Conservation (phyloP, 2,329 filamentous ascomycete species). For the Pestalotiopsis fici region DNA sequence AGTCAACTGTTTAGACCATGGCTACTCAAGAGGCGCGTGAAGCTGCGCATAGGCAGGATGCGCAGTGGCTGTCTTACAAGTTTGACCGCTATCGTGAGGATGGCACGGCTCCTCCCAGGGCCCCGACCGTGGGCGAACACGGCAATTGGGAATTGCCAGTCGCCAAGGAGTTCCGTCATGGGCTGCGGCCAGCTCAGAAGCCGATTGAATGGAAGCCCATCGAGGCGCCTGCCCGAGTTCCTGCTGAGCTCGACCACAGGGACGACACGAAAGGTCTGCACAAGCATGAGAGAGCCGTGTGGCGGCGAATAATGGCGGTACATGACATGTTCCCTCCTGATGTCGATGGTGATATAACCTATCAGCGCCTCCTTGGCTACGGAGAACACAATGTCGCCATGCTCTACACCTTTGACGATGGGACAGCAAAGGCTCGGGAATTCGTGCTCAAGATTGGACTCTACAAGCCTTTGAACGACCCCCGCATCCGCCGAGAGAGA, state of each 20-base stretch:
- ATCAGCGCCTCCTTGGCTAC: neutral
- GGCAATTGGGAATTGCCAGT: neutral
- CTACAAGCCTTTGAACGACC: neutral
- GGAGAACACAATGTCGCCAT: neutral
- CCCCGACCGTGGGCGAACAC: neutral
- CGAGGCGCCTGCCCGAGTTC: neutral
- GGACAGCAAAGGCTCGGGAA: neutral
- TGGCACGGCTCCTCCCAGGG: neutral
- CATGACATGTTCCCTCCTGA: neutral
- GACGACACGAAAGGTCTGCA: neutral
- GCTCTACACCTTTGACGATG: neutral
- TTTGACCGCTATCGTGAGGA: neutral
- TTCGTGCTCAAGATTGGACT: neutral
- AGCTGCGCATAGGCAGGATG: neutral
- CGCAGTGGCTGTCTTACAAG: constrained; percentile 3
- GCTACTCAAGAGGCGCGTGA: neutral
- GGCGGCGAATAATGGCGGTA: neutral
- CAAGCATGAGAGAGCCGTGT: neutral
- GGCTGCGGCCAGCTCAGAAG: neutral
- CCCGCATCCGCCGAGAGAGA: neutral
- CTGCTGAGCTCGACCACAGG: neutral
- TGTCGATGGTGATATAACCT: neutral
- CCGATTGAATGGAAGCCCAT: neutral
- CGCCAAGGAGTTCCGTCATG: neutral
- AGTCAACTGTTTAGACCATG: neutral